Percentiles rank a stretch among this genome's conserved stretches.
Evolutionary conservation across 2,329 filamentous ascomycete genomes (phyloP).

Genomic region (Fusarium sp.): DNA sequence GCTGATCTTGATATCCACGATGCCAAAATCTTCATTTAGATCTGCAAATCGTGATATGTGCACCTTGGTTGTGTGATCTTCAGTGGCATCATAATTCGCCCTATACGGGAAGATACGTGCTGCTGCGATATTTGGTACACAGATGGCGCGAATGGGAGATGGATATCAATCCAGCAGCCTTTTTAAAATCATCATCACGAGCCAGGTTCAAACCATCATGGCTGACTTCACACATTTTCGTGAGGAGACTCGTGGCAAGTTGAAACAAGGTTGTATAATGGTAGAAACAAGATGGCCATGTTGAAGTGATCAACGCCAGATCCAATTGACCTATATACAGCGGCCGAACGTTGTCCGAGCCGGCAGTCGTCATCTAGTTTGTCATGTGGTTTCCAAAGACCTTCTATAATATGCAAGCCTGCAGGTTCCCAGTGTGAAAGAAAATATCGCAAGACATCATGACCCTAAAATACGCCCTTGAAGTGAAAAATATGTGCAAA

Average conservation of each 20-base stretch:
- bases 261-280: not conserved
- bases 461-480: constrained; percentile 49
- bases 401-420: constrained; percentile 56
- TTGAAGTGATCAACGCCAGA: constrained; percentile 42
- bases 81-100: not conserved
- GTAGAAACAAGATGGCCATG: constrained; percentile 42
- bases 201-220: not conserved
- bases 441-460: constrained; percentile 51
- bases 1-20: constrained; percentile 24
- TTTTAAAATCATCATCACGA: not conserved
- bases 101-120: not conserved
- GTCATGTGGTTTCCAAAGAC: constrained; percentile 50
- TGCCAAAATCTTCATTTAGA: constrained; percentile 5
- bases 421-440: constrained; percentile 46
- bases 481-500: constrained; percentile 46
- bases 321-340: constrained; percentile 51
- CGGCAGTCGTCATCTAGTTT: constrained; percentile 49
- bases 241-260: not conserved
- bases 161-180: not conserved
- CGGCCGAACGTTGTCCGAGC: constrained; percentile 42
- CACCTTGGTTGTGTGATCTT: constrained; percentile 1
- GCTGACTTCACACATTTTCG: not conserved
- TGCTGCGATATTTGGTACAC: not conserved
- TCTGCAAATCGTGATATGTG: constrained; percentile 8
- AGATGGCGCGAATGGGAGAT: not conserved